Conservation (phyloP, 345 rosid genomes). For the Gossypium arboreum region DNA sequence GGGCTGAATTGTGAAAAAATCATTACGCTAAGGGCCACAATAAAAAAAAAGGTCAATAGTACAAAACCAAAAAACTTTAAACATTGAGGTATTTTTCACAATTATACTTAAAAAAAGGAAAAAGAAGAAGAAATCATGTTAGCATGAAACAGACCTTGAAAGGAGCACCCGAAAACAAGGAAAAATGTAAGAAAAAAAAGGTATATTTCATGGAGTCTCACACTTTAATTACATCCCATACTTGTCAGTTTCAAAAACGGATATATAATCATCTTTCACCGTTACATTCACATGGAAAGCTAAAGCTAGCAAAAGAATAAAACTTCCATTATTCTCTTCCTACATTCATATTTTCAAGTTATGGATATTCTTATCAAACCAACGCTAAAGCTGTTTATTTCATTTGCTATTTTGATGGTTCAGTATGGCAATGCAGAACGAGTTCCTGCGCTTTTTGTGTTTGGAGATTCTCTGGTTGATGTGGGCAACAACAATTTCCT, state of each 20-base stretch:
- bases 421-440: slow-evolving; percentile 23
- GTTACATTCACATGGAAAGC: neutral
- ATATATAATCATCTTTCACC: neutral
- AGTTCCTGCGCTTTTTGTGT: slow-evolving; percentile 55
- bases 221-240: neutral
- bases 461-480: slow-evolving; percentile 84
- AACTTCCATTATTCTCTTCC: neutral
- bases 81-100: too few relatives aligned
- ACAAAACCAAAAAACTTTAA: too few relatives aligned
- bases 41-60: too few relatives aligned
- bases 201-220: slow-evolving; percentile 13
- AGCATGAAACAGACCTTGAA: slow-evolving; percentile 8
- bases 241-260: slow-evolving; percentile 19
- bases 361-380: slow-evolving; percentile 1
- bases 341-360: neutral
- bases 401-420: slow-evolving; percentile 16
- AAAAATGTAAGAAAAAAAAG: slow-evolving; percentile 15
- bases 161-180: slow-evolving; percentile 18
- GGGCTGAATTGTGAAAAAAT: too few relatives aligned
- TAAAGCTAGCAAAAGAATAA: neutral
- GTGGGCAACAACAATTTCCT: slow-evolving; percentile 80
- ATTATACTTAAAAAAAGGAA: too few relatives aligned
- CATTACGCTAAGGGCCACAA: too few relatives aligned
- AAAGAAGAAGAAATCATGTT: too few relatives aligned
- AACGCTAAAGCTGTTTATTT: slow-evolving; percentile 11